A percentile compares a stretch with the other conserved stretches of the same genome.
These are phyloP conservation scores for Thermothelomyces thermophilus DNA, from an alignment of 2,329 filamentous ascomycete species.

Conservation along the genomic window DNA sequence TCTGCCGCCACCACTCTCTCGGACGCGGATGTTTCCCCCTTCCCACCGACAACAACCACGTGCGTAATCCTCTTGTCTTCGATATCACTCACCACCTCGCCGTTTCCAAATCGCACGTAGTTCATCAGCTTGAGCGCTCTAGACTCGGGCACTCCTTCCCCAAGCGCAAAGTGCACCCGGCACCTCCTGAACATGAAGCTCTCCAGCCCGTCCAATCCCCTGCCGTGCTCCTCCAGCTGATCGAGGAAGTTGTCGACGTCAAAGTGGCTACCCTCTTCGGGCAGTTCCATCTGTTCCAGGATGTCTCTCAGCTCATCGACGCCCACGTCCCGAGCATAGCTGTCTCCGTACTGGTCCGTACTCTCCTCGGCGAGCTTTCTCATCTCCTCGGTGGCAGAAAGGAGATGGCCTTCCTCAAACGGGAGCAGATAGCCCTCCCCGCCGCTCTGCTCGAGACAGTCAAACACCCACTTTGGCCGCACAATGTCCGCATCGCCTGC, in stretches of 20 bases:
- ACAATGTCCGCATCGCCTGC: constrained; percentile 64
- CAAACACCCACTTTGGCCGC: constrained; percentile 72
- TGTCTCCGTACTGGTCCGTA: constrained; percentile 74
- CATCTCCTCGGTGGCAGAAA: constrained; percentile 55
- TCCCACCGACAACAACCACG: constrained; percentile 52
- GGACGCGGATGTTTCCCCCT: constrained; percentile 30
- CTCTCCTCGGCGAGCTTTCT: constrained; percentile 50
- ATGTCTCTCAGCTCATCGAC: constrained; percentile 35
- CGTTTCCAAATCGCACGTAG: constrained; percentile 64
- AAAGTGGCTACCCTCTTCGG: constrained; percentile 27
- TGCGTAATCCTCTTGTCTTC: constrained; percentile 60
- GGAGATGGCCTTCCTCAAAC: constrained; percentile 48
- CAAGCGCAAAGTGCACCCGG: constrained; percentile 35
- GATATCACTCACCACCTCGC: constrained; percentile 45
- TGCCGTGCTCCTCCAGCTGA: constrained; percentile 50
- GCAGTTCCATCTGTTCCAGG: constrained; percentile 28
- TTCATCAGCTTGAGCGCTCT: constrained; percentile 43
- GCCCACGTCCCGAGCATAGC: constrained; percentile 61
- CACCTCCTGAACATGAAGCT: constrained; percentile 48
- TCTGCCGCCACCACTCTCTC: constrained; percentile 35
- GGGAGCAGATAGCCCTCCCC: constrained; percentile 34
- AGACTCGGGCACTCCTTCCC: constrained; percentile 28
- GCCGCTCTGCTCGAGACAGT: constrained; percentile 59
- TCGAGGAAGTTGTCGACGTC: constrained; percentile 42
- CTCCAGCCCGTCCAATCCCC: constrained; percentile 44